Base-by-base conservation (phyloP, 352 stramenopile genomes). In the Albugo candida region DNA sequence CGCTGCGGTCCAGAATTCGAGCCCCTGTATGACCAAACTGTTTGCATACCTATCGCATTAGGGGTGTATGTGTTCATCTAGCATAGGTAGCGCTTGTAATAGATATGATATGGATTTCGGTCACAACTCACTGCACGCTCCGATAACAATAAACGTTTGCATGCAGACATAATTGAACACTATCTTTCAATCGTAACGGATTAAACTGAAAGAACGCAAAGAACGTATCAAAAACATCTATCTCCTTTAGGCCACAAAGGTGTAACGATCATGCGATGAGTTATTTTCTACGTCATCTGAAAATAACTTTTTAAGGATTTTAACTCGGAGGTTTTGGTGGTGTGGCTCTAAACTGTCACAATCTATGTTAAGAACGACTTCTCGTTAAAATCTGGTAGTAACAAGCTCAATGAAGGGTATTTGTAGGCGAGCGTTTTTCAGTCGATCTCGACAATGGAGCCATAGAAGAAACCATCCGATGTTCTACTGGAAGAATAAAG, bases 171-270 rank as follows among this genome's bases (percentile, higher is more conserved):
- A n/a, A n/a, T n/a, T n/a, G n/a, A n/a, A n/a, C n/a, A n/a, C n/a
- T n/a, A n/a, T n/a, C n/a, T n/a, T n/a, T n/a, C n/a, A n/a, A n/a
- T n/a, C n/a, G n/a, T n/a, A n/a, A n/a, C n/a, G n/a, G n/a, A n/a
- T n/a, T n/a, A n/a, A n/a, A n/a, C n/a, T n/a, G 79, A 89, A 88
- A 61, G 52, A 78, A 14, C 65, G 79, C 6, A 92, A 89, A 65
- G 68, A 83, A 56, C 76, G 59, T 0, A 88, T 75, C 47, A 77
- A 89, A 19, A 49, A 81, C 35, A 52, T 84, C 41, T 50, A 56
- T 11, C 45, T 69, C 34, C 81, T 77, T 35, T 74, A 87, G 36
- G 61, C 61, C 37, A 48, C 55, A 11, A 64, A 57, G 37, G 12
- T 54, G 65, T 18, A 60, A 56, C 6, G 62, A 63, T 16, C 66